Percentiles rank a stretch among this genome's conserved stretches.
phyloP scores from a whole-genome alignment of 2,329 filamentous ascomycete genomes.

The Alternaria sp. region DNA sequence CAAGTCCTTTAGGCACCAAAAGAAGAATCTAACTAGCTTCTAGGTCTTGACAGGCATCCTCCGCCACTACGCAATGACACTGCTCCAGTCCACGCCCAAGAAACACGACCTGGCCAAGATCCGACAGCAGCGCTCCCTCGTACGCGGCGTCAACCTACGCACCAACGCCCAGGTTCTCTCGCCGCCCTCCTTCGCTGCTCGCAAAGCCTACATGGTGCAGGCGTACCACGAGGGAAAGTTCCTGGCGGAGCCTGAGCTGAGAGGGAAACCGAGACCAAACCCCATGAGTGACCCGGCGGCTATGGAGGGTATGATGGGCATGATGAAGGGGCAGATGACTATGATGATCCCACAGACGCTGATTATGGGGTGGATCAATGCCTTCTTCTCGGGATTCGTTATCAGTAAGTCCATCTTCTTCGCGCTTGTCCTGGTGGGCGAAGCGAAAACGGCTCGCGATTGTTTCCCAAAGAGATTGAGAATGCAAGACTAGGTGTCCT shows the following conservation, averaged over 20 bases:
- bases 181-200: conserved; percentile 76
- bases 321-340: conserved; percentile 99
- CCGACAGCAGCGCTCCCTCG: conserved; percentile 83
- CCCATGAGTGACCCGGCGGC: conserved; percentile 94
- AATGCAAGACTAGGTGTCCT: background rate
- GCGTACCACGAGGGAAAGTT: conserved; percentile 88
- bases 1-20: background rate
- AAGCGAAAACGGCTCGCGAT: background rate
- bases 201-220: conserved; percentile 81
- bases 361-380: conserved; percentile 99
- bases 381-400: conserved; percentile 97
- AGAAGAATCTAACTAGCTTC: conserved; percentile 21
- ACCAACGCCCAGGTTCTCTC: conserved; percentile 83
- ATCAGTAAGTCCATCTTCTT: conserved; percentile 72
- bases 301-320: conserved; percentile 99
- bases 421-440: background rate
- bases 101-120: conserved; percentile 77
- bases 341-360: conserved; percentile 99
- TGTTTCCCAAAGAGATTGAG: background rate
- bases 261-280: conserved; percentile 88
- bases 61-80: conserved; percentile 93
- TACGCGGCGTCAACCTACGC: conserved; percentile 85
- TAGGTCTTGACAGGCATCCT: conserved; percentile 92
- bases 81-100: conserved; percentile 87
- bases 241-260: conserved; percentile 85